These are phyloP conservation scores for Tephrocybe rancida DNA, from an alignment of 768 basidiomycete genomes.

Conservation along the genomic window DNA sequence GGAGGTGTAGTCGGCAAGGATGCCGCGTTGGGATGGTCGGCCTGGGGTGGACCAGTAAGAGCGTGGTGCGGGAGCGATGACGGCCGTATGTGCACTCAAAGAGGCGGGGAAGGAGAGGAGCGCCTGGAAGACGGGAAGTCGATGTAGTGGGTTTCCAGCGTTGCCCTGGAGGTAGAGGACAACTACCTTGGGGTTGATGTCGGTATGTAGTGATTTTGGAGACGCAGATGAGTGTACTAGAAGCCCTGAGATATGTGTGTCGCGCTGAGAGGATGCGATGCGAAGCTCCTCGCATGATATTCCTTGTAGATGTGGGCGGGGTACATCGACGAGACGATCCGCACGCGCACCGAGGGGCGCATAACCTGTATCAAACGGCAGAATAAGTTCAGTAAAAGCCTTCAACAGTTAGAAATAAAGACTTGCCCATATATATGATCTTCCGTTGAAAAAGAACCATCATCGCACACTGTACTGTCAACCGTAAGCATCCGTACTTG, in stretches of 20 bases:
- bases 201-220: neutral
- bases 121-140: conserved; percentile 34
- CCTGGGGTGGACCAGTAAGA: conserved; percentile 49
- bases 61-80: conserved; percentile 35
- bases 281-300: conserved; percentile 21
- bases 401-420: neutral
- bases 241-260: neutral
- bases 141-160: conserved; percentile 49
- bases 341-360: conserved; percentile 40
- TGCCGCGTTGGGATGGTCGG: conserved; percentile 37
- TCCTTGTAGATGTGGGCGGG: conserved; percentile 6
- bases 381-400: neutral
- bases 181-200: conserved; percentile 1
- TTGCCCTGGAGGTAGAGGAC: conserved; percentile 36
- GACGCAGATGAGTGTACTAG: neutral
- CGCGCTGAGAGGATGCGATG: neutral
- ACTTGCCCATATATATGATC: conserved; percentile 50
- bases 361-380: conserved; percentile 24
- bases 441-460: conserved; percentile 50
- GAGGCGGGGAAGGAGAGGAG: conserved; percentile 22
- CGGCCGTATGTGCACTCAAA: neutral
- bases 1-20: conserved; percentile 41
- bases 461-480: conserved; percentile 40
- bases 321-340: conserved; percentile 29
- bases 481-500: conserved; percentile 19